These are phyloP conservation scores for Metschnikowia aberdeeniae DNA, from an alignment of 805 yeast species.

Conservation along the genomic window DNA sequence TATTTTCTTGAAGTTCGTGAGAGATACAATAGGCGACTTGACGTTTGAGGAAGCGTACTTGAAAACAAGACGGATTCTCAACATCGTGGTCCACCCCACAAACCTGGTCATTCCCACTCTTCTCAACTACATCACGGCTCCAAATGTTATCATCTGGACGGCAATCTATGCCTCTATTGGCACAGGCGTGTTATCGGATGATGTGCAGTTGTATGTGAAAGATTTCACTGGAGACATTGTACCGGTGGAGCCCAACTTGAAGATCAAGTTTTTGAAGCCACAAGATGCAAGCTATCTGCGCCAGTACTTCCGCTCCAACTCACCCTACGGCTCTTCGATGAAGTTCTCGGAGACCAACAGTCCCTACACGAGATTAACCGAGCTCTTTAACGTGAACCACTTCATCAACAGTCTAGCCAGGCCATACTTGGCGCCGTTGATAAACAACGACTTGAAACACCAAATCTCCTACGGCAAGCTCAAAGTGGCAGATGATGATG, in stretches of 20 bases:
- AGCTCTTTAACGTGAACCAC: constrained; percentile 91
- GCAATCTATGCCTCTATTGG: constrained; percentile 87
- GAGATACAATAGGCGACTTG: constrained; percentile 68
- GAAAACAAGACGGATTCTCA: constrained; percentile 72
- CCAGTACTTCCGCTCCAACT: constrained; percentile 31
- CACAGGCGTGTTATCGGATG: constrained; percentile 57
- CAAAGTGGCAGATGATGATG: constrained; percentile 9
- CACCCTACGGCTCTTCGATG: constrained; percentile 39
- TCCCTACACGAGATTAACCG: constrained; percentile 86
- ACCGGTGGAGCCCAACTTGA: constrained; percentile 42
- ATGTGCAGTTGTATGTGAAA: constrained; percentile 55
- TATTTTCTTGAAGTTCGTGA: constrained; percentile 72
- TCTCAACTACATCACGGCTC: constrained; percentile 86
- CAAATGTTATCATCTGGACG: constrained; percentile 77
- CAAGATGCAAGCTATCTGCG: constrained; percentile 45
- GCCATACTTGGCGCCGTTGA: constrained; percentile 88
- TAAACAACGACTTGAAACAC: constrained; percentile 79
- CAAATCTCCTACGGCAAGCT: constrained; percentile 40
- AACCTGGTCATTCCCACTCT: constrained; percentile 65
- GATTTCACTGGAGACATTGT: constrained; percentile 60
- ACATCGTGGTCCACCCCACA: constrained; percentile 81
- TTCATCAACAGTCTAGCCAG: constrained; percentile 88
- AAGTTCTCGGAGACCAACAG: constrained; percentile 41
- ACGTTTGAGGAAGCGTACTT: constrained; percentile 93
- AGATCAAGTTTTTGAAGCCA: constrained; percentile 40